Evolutionary conservation across 768 basidiomycete genomes (phyloP), one percentile per base, ranked within the genome.

Genomic region (Amanita pallidorosea): DNA sequence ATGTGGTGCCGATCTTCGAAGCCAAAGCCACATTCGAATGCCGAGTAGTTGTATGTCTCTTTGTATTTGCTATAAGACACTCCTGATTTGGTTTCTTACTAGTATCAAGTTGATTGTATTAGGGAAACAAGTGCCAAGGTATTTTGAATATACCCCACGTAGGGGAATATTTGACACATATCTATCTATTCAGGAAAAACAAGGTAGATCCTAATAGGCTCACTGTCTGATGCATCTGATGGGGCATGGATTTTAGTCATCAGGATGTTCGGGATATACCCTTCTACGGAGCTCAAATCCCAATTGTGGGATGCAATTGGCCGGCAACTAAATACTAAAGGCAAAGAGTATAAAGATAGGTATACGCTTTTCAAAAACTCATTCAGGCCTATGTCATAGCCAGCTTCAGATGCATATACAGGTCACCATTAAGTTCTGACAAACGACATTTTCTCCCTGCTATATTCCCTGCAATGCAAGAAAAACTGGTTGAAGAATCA

Each of bases 21-120:
- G 85, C 85, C 0, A 85, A 83, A 60, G 79, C 85, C 72, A 76
- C 75, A 8, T 57, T 67, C 0, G 76, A 80, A 54, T 59, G 70
- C 20, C 65, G 77, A 9, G 61, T 82, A 20, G 67, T 82, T 2
- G 79, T 79, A 57, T 4, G 73, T 62, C 35, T 22, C 11, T 20
- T 37, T 34, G n/a, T 18, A 34, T 34, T 34, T 31, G 4, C 22
- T 18, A 29, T 29, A 15, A 9, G 27, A 11, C 13, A 52, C 18
- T 36, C 9, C 31, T 20, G 9, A 36, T 45, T 17, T 40, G 25
- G 38, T 56, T 60, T 27, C 23, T 2, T 11, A 5, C 9, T 47
- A 77, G 75, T 77, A 78, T 54, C 75, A 75, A 58, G 55, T 78
- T 1, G 75, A 78, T 37, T 74, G 73, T 49, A 55, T 69, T 7